Conservation (phyloP, 139 green algal species). For the Marvania coccoides region DNA sequence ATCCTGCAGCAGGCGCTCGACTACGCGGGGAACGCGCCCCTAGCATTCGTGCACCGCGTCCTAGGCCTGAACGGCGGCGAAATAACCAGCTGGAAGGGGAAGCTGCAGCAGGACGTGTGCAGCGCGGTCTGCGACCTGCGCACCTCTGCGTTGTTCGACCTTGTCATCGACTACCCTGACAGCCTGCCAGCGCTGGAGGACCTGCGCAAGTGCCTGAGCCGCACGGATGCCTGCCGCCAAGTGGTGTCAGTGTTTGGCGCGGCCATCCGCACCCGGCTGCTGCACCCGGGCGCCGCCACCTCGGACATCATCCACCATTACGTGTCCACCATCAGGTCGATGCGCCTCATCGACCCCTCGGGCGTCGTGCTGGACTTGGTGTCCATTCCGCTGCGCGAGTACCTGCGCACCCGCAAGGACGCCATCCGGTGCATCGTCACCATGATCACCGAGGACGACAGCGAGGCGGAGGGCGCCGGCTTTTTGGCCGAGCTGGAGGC, state of each 20-base stretch:
- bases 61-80: no score
- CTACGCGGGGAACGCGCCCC: no score
- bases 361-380: slow-evolving; percentile 70
- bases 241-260: slow-evolving; percentile 23
- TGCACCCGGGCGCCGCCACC: slow-evolving; percentile 83
- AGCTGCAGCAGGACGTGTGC: slow-evolving; percentile 29
- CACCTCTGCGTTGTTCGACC: slow-evolving; percentile 81
- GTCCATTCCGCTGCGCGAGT: slow-evolving; percentile 59
- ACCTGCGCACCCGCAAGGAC: slow-evolving; percentile 69
- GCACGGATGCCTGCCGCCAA: slow-evolving; percentile 53
- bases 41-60: no score
- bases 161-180: slow-evolving; percentile 70
- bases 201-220: slow-evolving; percentile 60
- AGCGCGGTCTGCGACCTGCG: slow-evolving; percentile 60
- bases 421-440: slow-evolving; percentile 89
- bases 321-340: slow-evolving; percentile 67
- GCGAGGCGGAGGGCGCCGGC: slow-evolving; percentile 10
- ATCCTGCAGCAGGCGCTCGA: no score
- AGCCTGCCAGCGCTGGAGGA: slow-evolving; percentile 54
- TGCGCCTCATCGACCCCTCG: slow-evolving; percentile 43
- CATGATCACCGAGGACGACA: slow-evolving; percentile 77
- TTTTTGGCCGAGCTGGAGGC: slow-evolving; percentile 62
- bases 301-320: slow-evolving; percentile 87
- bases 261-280: slow-evolving; percentile 41
- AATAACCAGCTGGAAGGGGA: background rate